Conservation (phyloP, 2,329 filamentous ascomycete genomes). For the Calonectria fujianensis region DNA sequence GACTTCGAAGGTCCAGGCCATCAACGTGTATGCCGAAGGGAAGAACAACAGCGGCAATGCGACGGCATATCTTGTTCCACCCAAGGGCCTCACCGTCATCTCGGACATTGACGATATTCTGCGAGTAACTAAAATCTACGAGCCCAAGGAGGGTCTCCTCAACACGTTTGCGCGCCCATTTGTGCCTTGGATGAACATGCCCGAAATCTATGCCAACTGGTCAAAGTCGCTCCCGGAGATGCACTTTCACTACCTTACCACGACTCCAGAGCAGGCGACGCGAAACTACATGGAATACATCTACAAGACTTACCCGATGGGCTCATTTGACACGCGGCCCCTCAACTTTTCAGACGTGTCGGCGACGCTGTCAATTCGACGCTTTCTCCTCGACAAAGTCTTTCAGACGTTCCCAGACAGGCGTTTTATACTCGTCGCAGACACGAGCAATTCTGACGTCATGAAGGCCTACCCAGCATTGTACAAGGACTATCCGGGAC, state of each 20-base stretch:
- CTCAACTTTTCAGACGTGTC: conserved; percentile 86
- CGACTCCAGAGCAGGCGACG: conserved; percentile 85
- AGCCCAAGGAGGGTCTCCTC: conserved; percentile 82
- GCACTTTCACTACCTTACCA: conserved; percentile 90
- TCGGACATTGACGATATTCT: conserved; percentile 89
- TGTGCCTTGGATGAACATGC: conserved; percentile 86
- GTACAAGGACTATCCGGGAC: conserved; percentile 79
- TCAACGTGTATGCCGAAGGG: conserved; percentile 81
- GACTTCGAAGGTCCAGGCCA: conserved; percentile 78
- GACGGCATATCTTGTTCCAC: conserved; percentile 85
- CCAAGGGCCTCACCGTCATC: conserved; percentile 81
- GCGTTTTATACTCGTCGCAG: conserved; percentile 85
- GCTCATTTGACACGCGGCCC: conserved; percentile 85
- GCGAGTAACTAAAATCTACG: conserved; percentile 87
- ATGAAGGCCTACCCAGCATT: conserved; percentile 80
- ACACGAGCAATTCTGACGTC: conserved; percentile 85
- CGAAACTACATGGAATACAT: conserved; percentile 88
- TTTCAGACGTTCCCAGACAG: conserved; percentile 85
- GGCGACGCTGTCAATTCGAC: conserved; percentile 83
- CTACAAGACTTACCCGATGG: conserved; percentile 84
- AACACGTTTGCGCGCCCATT: conserved; percentile 86
- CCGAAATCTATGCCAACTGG: conserved; percentile 86
- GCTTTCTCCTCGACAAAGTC: conserved; percentile 81
- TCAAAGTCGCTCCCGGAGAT: conserved; percentile 77
- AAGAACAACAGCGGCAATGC: conserved; percentile 80